phyloP scores from a whole-genome alignment of 2,329 filamentous ascomycete species.

The Penicillium expansum region DNA sequence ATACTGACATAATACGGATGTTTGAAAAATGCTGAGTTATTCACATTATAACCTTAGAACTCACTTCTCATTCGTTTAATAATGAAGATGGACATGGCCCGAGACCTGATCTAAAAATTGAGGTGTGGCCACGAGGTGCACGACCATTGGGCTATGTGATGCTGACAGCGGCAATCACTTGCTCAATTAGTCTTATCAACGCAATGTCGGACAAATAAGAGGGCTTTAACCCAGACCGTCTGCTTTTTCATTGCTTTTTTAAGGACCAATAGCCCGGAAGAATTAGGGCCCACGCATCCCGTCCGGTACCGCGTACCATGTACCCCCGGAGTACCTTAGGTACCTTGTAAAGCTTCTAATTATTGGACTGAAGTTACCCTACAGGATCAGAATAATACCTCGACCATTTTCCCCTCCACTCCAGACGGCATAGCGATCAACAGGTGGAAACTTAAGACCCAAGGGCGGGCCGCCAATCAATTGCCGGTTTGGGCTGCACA shows the following conservation, averaged over 20 bases:
- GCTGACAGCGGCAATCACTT: slow-evolving; percentile 27
- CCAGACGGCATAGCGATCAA: slow-evolving; percentile 14
- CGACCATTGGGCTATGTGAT: slow-evolving; percentile 20
- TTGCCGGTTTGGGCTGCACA: slow-evolving; percentile 12
- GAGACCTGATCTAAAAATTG: slow-evolving; percentile 2
- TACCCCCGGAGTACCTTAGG: neutral
- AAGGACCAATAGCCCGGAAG: neutral
- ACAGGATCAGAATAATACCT: neutral
- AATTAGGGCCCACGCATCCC: neutral
- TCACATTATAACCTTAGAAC: neutral
- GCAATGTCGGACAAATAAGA: slow-evolving; percentile 9
- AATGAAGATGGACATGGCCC: neutral
- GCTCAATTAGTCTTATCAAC: slow-evolving; percentile 24
- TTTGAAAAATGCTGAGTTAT: too few relatives aligned
- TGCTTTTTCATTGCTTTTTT: neutral
- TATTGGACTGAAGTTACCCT: neutral
- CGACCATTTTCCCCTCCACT: neutral
- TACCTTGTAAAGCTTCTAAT: neutral
- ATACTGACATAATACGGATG: too few relatives aligned
- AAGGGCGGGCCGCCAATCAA: slow-evolving; percentile 12
- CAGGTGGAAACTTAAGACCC: slow-evolving; percentile 16
- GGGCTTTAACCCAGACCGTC: neutral
- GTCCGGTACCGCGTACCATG: neutral
- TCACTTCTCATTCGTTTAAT: neutral
- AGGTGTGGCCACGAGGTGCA: slow-evolving; percentile 23